Conservation (phyloP, 768 basidiomycete genomes). For the Pisolithus sp. region DNA sequence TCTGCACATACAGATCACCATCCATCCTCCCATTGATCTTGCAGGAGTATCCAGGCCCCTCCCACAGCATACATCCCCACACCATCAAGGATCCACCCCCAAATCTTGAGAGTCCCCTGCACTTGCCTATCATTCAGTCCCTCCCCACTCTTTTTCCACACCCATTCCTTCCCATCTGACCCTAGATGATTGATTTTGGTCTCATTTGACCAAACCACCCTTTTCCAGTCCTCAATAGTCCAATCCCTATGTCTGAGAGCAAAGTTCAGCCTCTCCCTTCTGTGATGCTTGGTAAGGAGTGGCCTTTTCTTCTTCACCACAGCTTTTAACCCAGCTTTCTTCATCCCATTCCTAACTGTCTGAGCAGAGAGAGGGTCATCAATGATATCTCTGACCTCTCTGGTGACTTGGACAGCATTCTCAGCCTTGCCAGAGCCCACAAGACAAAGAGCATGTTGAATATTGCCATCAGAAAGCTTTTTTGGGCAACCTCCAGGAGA, state of each 20-base stretch:
- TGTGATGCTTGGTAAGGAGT: background rate
- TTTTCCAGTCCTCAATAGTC: conserved; percentile 18
- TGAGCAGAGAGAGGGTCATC: too few species aligned
- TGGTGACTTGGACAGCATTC: too few species aligned
- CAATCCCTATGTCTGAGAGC: conserved; percentile 1
- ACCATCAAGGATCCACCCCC: background rate
- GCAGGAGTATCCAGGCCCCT: background rate
- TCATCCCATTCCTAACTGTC: too few species aligned
- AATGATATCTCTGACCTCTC: too few species aligned
- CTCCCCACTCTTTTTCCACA: background rate
- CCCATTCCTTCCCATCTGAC: conserved; percentile 24
- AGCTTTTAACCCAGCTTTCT: too few species aligned
- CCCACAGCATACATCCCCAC: background rate
- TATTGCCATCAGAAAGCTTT: too few species aligned
- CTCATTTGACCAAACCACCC: conserved; percentile 16
- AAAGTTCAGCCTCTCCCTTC: conserved; percentile 4
- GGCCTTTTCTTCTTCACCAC: too few species aligned
- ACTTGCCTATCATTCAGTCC: background rate
- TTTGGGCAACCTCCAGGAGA: too few species aligned
- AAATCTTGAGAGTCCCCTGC: background rate
- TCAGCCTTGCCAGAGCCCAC: too few species aligned
- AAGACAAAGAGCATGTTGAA: too few species aligned
- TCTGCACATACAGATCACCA: background rate
- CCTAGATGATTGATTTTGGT: conserved; percentile 26
- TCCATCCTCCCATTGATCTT: background rate